A percentile compares a stretch with the other conserved stretches of the same genome.
Evolutionary conservation across 2,329 filamentous ascomycete species (phyloP).

Genomic region (Stachybotrys chartarum): DNA sequence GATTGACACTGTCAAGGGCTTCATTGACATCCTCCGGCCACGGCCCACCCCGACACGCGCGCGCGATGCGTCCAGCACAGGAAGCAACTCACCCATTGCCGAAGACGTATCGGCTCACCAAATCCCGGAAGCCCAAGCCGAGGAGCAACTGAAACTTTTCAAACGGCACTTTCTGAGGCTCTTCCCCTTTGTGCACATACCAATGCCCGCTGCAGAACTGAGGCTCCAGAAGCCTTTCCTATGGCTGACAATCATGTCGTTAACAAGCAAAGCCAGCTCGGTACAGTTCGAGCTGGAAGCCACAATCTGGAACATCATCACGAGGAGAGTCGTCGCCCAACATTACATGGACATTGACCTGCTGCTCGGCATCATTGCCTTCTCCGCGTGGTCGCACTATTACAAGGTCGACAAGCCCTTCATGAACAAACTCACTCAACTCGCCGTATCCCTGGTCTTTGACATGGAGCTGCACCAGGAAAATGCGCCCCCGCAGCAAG

Average conservation of each 20-base stretch:
- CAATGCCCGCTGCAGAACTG: conserved; percentile 13
- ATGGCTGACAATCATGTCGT: conserved; percentile 29
- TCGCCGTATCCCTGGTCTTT: conserved; percentile 27
- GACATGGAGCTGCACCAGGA: conserved; percentile 28
- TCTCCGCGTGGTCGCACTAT: conserved; percentile 16
- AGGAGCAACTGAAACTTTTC: conserved; percentile 7
- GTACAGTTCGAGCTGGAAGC: conserved; percentile 16
- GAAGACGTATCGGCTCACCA: conserved; percentile 5
- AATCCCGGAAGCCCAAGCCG: conserved; percentile 1
- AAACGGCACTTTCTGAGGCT: conserved; percentile 6
- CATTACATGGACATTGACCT: conserved; percentile 18
- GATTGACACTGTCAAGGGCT: conserved; percentile 2
- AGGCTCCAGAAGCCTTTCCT: conserved; percentile 25
- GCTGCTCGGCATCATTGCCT: conserved; percentile 18
- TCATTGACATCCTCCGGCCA: conserved; percentile 6
- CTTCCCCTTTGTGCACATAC: conserved; percentile 20
- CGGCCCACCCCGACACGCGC: too few relatives aligned
- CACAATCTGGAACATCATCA: conserved; percentile 15
- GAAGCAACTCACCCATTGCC: neutral
- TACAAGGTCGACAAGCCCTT: conserved; percentile 24
- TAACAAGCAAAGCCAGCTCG: conserved; percentile 11
- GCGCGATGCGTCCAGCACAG: too few relatives aligned
- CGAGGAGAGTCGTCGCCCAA: conserved; percentile 13
- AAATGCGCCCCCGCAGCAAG: neutral
- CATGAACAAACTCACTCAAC: conserved; percentile 25